A percentile compares a stretch with the other conserved stretches of the same genome.
phyloP scores from a whole-genome alignment of 225 moss, liverwort and hornwort genomes.

The Pleurozium schreberi region DNA sequence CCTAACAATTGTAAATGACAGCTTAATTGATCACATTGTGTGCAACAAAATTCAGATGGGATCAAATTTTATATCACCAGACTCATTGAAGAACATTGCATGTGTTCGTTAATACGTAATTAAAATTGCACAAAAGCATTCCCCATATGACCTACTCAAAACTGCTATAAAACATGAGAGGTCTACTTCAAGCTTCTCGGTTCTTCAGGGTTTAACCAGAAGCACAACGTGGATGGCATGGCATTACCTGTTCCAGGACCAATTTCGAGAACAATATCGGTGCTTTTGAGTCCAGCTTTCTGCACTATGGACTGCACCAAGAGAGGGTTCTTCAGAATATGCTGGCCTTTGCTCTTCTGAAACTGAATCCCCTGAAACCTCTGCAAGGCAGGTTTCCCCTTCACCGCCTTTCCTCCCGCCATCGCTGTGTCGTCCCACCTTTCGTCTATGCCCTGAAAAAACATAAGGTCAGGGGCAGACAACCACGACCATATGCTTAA shows the following conservation, averaged over 20 bases:
- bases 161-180: background rate
- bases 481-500: background rate
- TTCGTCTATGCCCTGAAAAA: conserved; percentile 5
- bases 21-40: background rate
- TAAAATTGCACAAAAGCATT: background rate
- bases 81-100: background rate
- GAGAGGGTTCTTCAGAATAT: conserved; percentile 82
- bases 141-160: background rate
- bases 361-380: conserved; percentile 78
- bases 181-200: background rate
- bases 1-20: background rate
- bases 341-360: conserved; percentile 88
- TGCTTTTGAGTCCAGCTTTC: conserved; percentile 81
- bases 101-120: background rate
- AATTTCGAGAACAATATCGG: conserved; percentile 77
- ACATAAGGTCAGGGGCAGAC: background rate
- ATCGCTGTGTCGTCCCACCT: conserved; percentile 41
- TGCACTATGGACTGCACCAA: conserved; percentile 87
- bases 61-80: background rate
- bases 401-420: conserved; percentile 58
- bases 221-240: background rate
- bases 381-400: conserved; percentile 45
- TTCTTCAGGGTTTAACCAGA: background rate
- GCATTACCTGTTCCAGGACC: conserved; percentile 73
- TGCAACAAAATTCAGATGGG: background rate